phyloP scores from a whole-genome alignment of 169 alveolate species.

The Theileria annulata region DNA sequence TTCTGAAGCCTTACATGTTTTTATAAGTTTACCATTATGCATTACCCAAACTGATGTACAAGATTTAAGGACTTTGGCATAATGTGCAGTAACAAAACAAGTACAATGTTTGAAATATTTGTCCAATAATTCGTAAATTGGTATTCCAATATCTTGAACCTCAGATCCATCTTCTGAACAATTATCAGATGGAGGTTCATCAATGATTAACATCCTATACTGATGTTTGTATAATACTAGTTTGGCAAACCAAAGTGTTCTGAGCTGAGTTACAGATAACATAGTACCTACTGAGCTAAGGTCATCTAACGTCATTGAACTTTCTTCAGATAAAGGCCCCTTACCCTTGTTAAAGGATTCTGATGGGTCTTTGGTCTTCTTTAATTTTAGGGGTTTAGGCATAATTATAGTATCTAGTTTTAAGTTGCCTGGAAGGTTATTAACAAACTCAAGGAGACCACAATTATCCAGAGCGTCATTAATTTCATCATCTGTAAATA shows the following conservation, averaged over 20 bases:
- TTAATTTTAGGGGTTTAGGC: not conserved
- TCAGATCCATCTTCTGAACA: not conserved
- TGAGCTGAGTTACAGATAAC: slow-evolving; percentile 52
- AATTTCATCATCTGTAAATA: slow-evolving; percentile 41
- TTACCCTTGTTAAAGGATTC: not conserved
- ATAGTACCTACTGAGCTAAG: not conserved
- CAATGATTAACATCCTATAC: slow-evolving; percentile 76
- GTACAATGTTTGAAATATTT: slow-evolving; percentile 57
- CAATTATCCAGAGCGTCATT: slow-evolving; percentile 40
- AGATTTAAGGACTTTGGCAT: slow-evolving; percentile 10
- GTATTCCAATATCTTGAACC: not conserved
- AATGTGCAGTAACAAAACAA: not conserved
- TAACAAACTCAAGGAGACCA: slow-evolving; percentile 27
- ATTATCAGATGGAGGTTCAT: slow-evolving; percentile 79
- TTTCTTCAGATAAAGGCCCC: not conserved
- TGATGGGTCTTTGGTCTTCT: not conserved
- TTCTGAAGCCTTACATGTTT: not conserved
- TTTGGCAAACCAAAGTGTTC: slow-evolving; percentile 74
- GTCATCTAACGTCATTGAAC: not conserved
- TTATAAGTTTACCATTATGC: slow-evolving; percentile 3
- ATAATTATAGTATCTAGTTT: not conserved
- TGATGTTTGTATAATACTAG: slow-evolving; percentile 66
- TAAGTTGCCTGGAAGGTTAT: not conserved
- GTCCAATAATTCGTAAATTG: slow-evolving; percentile 33
- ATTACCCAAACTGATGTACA: slow-evolving; percentile 27